Conservation (phyloP, 1,139 yeast species). For the Saccharomyces hybrid region DNA sequence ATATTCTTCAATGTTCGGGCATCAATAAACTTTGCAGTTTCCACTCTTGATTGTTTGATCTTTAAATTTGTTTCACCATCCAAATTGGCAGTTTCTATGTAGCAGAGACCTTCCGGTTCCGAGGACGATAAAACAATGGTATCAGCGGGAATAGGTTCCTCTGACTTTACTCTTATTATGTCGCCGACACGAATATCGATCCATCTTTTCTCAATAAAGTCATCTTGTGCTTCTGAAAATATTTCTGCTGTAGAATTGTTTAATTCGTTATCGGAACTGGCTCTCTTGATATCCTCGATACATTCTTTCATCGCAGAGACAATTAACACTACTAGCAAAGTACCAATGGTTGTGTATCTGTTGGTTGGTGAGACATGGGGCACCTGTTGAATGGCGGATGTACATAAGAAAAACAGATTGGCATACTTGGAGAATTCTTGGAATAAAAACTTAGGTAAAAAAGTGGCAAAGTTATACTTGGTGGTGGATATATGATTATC, state of each 20-base stretch:
- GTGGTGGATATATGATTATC: slow-evolving; percentile 93
- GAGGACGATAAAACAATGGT: slow-evolving; percentile 77
- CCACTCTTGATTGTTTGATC: slow-evolving; percentile 79
- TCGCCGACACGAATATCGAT: slow-evolving; percentile 87
- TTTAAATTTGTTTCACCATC: slow-evolving; percentile 98
- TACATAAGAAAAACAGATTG: slow-evolving; percentile 84
- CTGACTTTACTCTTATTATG: slow-evolving; percentile 73
- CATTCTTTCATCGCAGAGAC: slow-evolving; percentile 92
- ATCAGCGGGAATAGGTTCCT: slow-evolving; percentile 94
- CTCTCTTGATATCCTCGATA: slow-evolving; percentile 84
- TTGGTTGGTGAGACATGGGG: slow-evolving; percentile 96
- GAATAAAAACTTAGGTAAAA: slow-evolving; percentile 85
- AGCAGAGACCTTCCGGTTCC: slow-evolving; percentile 96
- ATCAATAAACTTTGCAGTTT: slow-evolving; percentile 67
- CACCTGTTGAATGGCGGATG: slow-evolving; percentile 92
- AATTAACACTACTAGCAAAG: slow-evolving; percentile 70
- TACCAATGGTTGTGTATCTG: slow-evolving; percentile 90
- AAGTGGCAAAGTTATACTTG: slow-evolving; percentile 91
- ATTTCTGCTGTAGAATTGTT: slow-evolving; percentile 74
- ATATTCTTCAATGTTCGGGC: slow-evolving; percentile 52
- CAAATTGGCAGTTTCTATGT: slow-evolving; percentile 92
- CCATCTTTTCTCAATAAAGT: slow-evolving; percentile 69
- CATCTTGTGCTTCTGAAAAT: slow-evolving; percentile 52
- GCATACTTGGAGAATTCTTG: slow-evolving; percentile 98
- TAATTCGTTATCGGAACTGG: slow-evolving; percentile 79